Percentiles rank a stretch among this genome's conserved stretches.
These are phyloP conservation scores for Aureobasidium subglaciale DNA, from an alignment of 2,329 filamentous ascomycete species.

Conservation along the genomic window DNA sequence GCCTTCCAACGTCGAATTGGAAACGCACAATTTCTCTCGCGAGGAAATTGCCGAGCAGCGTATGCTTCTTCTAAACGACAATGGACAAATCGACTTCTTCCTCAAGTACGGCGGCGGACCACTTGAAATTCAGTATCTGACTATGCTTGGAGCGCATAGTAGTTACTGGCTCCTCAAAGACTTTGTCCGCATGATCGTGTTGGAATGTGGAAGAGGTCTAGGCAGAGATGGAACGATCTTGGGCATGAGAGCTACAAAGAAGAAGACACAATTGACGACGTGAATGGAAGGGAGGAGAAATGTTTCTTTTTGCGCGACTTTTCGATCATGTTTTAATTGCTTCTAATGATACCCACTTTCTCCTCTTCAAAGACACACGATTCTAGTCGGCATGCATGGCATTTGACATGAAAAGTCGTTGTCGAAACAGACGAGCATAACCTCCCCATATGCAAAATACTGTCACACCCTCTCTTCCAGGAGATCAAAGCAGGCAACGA, in stretches of 20 bases:
- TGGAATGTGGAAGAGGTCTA: conserved; percentile 71
- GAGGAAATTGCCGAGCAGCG: conserved; percentile 90
- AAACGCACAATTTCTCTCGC: conserved; percentile 88
- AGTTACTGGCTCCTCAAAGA: conserved; percentile 87
- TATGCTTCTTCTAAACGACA: conserved; percentile 84
- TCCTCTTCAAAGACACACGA: too few species aligned
- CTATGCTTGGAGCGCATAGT: conserved; percentile 92
- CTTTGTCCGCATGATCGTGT: conserved; percentile 82
- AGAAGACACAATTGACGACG: conserved; percentile 23
- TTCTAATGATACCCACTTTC: background rate
- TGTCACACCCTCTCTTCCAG: too few species aligned
- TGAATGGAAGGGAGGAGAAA: background rate
- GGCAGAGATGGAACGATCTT: conserved; percentile 55
- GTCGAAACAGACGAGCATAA: too few species aligned
- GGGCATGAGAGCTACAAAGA: conserved; percentile 51
- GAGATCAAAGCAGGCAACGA: too few species aligned
- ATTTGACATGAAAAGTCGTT: too few species aligned
- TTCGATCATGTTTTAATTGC: background rate
- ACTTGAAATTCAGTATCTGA: conserved; percentile 90
- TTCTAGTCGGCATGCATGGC: too few species aligned
- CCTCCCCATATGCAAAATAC: too few species aligned
- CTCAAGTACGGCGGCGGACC: conserved; percentile 77
- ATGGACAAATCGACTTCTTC: conserved; percentile 90
- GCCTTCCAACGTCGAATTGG: conserved; percentile 65
- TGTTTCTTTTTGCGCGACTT: background rate